Percentiles rank a stretch among this genome's conserved stretches.
These are phyloP conservation scores for Lodderomyces margitis DNA, from an alignment of 1,139 yeast species.

Conservation along the genomic window DNA sequence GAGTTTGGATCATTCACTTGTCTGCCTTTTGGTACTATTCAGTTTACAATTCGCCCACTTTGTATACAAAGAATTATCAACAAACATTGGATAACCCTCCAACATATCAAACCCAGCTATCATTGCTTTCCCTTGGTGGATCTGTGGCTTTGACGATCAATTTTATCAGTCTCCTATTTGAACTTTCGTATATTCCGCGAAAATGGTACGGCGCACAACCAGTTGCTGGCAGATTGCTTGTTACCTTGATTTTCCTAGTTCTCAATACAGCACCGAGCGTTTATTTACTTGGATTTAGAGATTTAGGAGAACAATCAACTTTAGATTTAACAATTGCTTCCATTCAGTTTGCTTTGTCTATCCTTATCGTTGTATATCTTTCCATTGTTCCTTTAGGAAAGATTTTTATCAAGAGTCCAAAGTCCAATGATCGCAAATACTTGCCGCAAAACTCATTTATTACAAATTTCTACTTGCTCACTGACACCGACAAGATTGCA, in stretches of 20 bases:
- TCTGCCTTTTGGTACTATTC: slow-evolving; percentile 62
- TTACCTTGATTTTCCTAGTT: slow-evolving; percentile 28
- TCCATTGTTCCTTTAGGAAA: slow-evolving; percentile 47
- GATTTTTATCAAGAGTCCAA: slow-evolving; percentile 27
- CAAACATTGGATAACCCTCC: slow-evolving; percentile 49
- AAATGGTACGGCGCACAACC: slow-evolving; percentile 56
- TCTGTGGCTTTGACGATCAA: slow-evolving; percentile 44
- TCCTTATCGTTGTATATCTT: slow-evolving; percentile 41
- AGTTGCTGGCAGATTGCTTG: slow-evolving; percentile 29
- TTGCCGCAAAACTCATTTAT: slow-evolving; percentile 38
- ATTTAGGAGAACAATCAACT: slow-evolving; percentile 24
- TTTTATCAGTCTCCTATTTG: slow-evolving; percentile 42
- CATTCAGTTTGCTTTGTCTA: slow-evolving; percentile 44
- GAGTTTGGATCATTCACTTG: slow-evolving; percentile 63
- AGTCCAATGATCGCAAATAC: slow-evolving; percentile 22
- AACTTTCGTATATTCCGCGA: slow-evolving; percentile 51
- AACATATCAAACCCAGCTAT: slow-evolving; percentile 41
- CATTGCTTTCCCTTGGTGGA: slow-evolving; percentile 53
- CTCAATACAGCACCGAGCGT: slow-evolving; percentile 41
- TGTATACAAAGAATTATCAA: slow-evolving; percentile 50
- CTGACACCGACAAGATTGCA: slow-evolving; percentile 38
- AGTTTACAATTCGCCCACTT: slow-evolving; percentile 50
- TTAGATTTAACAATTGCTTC: slow-evolving; percentile 38
- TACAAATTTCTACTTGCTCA: slow-evolving; percentile 32
- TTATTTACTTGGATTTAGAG: slow-evolving; percentile 32